Evolutionary conservation across 1,284 basidiomycete genomes (phyloP).

Genomic region (Fomitiporia mediterranea): DNA sequence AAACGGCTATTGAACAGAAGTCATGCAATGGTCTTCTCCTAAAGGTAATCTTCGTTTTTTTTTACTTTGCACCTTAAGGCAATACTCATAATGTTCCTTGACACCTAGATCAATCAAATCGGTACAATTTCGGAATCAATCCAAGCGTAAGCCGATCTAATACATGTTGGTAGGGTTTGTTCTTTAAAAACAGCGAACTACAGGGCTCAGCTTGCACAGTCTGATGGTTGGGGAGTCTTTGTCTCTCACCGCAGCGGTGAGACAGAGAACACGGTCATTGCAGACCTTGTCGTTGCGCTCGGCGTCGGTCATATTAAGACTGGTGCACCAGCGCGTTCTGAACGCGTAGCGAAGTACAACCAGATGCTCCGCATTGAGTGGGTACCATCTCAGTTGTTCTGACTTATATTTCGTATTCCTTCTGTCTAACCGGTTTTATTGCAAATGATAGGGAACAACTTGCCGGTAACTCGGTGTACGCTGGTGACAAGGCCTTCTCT

Average conservation of each 20-base stretch:
- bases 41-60: slow-evolving; percentile 52
- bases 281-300: slow-evolving; percentile 94
- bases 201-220: slow-evolving; percentile 94
- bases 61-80: neutral
- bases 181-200: slow-evolving; percentile 7
- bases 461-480: slow-evolving; percentile 58
- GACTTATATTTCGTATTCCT: slow-evolving; percentile 1
- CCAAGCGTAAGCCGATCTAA: slow-evolving; percentile 61
- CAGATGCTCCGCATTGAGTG: slow-evolving; percentile 86
- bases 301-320: slow-evolving; percentile 98
- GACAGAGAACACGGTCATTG: slow-evolving; percentile 95
- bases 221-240: slow-evolving; percentile 99
- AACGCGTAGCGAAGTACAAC: slow-evolving; percentile 95
- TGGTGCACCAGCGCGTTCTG: slow-evolving; percentile 89
- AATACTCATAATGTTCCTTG: neutral
- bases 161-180: neutral
- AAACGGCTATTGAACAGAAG: slow-evolving; percentile 99
- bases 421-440: neutral
- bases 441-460: slow-evolving; percentile 76
- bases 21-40: slow-evolving; percentile 98
- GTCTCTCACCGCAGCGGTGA: slow-evolving; percentile 98
- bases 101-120: slow-evolving; percentile 89
- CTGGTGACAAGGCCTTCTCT: slow-evolving; percentile 77
- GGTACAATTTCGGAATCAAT: slow-evolving; percentile 99
- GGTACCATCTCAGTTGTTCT: slow-evolving; percentile 29